phyloP scores from a whole-genome alignment of 768 basidiomycete genomes.

The Tulasnella sp. region DNA sequence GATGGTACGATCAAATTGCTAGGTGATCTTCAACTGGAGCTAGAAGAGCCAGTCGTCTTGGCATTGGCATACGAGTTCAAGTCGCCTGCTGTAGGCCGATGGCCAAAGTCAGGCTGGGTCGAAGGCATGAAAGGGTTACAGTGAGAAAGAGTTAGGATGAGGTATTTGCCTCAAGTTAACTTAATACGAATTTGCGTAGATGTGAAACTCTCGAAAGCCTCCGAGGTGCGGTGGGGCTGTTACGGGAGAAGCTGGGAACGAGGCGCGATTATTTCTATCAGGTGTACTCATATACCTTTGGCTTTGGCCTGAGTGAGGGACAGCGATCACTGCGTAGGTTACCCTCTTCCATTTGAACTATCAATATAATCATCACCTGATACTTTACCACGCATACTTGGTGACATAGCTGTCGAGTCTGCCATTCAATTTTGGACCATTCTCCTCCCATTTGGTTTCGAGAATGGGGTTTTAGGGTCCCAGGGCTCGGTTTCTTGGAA shows the following conservation, averaged over 20 bases:
- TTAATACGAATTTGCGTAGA: conserved; percentile 39
- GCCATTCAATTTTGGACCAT: conserved; percentile 71
- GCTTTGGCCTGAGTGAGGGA: conserved; percentile 68
- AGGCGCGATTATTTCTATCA: conserved; percentile 67
- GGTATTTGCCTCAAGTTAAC: conserved; percentile 23
- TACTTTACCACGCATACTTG: neutral
- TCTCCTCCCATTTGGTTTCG: conserved; percentile 67
- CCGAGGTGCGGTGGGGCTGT: conserved; percentile 49
- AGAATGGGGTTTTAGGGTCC: conserved; percentile 59
- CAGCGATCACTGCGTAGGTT: conserved; percentile 71
- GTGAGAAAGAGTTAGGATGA: conserved; percentile 41
- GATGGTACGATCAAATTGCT: conserved; percentile 80
- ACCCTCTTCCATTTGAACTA: conserved; percentile 16
- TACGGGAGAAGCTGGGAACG: conserved; percentile 57
- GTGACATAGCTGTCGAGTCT: conserved; percentile 53
- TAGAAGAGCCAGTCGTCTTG: conserved; percentile 77
- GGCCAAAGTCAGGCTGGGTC: conserved; percentile 66
- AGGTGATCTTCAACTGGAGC: conserved; percentile 61
- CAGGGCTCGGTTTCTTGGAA: conserved; percentile 52
- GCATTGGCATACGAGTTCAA: conserved; percentile 78
- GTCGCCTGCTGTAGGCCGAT: conserved; percentile 67
- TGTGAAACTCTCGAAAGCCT: conserved; percentile 63
- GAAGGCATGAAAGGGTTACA: conserved; percentile 75
- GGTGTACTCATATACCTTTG: conserved; percentile 78
- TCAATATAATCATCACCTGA: neutral